Evolutionary conservation across 2,329 filamentous ascomycete genomes (phyloP).

Genomic region (Bipolaris cookei): DNA sequence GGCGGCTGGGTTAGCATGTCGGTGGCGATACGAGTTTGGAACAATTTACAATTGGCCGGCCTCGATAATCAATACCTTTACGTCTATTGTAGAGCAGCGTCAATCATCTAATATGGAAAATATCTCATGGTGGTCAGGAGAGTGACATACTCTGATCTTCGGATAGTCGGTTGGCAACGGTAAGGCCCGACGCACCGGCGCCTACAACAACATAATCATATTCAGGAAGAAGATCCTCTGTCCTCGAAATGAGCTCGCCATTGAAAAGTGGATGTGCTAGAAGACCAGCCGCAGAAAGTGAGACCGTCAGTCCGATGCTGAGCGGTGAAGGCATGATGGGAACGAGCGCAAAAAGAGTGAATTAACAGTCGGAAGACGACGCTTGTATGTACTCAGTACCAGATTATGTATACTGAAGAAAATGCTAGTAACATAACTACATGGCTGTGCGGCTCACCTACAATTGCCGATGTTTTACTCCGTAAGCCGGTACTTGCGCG

Average conservation of each 20-base stretch:
- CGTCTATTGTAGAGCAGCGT: conserved; percentile 10
- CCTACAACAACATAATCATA: conserved; percentile 41
- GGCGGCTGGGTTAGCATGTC: conserved; percentile 7
- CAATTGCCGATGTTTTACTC: conserved; percentile 8
- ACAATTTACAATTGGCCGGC: conserved; percentile 30
- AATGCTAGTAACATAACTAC: conserved; percentile 1
- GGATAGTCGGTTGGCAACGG: conserved; percentile 38
- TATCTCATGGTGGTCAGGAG: no score
- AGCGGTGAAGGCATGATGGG: conserved; percentile 19
- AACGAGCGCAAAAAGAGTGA: neutral
- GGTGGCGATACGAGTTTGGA: neutral
- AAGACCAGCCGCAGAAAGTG: conserved; percentile 19
- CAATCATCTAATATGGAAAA: neutral
- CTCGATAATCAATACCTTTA: conserved; percentile 33
- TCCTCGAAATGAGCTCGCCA: conserved; percentile 17
- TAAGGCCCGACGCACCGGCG: conserved; percentile 35
- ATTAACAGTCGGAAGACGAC: neutral
- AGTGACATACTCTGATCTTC: conserved; percentile 24
- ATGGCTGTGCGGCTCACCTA: neutral
- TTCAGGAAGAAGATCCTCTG: conserved; percentile 21
- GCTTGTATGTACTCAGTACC: neutral
- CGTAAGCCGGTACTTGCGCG: neutral
- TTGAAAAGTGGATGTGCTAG: conserved; percentile 28
- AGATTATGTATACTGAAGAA: neutral
- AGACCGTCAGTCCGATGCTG: conserved; percentile 14